Percentiles rank a stretch among this genome's conserved stretches.
Conservation (phyloP, 83 land plant species). For the Picea mariana region DNA sequence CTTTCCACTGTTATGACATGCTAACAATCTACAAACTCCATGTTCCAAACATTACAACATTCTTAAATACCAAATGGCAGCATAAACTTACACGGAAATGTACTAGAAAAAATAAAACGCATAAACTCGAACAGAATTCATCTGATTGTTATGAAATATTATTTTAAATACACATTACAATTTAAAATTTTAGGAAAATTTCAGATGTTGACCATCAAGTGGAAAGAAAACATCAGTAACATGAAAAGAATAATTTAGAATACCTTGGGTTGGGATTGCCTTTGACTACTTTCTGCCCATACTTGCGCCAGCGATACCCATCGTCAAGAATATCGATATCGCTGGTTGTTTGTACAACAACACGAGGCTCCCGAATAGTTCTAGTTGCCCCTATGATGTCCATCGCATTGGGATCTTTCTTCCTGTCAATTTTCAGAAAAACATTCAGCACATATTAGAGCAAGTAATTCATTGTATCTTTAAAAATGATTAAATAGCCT, state of each 20-base stretch:
- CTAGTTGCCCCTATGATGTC: slow-evolving; percentile 33
- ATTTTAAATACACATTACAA: too few relatives aligned
- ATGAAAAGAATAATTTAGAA: not conserved
- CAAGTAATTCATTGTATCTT: not conserved
- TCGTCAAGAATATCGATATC: slow-evolving; percentile 86
- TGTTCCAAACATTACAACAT: not conserved
- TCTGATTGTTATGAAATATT: too few relatives aligned
- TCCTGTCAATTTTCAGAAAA: slow-evolving; percentile 28
- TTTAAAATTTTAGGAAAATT: too few relatives aligned
- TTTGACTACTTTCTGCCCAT: slow-evolving; percentile 81
- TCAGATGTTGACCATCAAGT: too few relatives aligned
- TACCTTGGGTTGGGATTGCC: slow-evolving; percentile 88
- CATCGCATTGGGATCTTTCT: slow-evolving; percentile 17
- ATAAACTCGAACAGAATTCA: too few relatives aligned
- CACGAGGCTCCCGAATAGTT: slow-evolving; percentile 61
- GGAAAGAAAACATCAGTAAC: too few relatives aligned
- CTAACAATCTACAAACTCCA: not conserved
- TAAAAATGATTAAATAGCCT: not conserved
- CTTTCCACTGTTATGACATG: not conserved
- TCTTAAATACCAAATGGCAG: not conserved
- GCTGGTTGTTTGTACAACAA: slow-evolving; percentile 84
- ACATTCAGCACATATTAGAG: not conserved
- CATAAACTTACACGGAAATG: not conserved
- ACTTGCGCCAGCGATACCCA: slow-evolving; percentile 81
- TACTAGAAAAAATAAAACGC: too few relatives aligned